phyloP scores from a whole-genome alignment of 176 grass and related monocot species.

The Canna indica region DNA sequence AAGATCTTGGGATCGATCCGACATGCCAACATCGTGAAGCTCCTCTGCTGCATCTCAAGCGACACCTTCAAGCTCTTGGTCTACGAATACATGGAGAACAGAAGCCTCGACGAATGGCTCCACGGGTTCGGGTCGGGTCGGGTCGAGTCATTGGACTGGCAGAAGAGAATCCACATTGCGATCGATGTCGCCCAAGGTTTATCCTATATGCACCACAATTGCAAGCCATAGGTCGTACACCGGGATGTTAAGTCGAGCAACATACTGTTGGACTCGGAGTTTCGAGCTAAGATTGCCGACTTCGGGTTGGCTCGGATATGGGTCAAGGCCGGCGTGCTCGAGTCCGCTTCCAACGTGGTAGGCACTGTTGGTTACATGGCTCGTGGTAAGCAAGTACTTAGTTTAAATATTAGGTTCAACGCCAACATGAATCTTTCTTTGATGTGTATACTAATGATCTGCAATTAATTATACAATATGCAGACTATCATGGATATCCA shows the following conservation, averaged over 20 bases:
- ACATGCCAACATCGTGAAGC: constrained; percentile 55
- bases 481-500: constrained; percentile 33
- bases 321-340: constrained; percentile 29
- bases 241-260: constrained; percentile 77
- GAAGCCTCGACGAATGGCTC: constrained; percentile 46
- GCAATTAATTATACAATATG: no score
- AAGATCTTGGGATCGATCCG: constrained; percentile 41
- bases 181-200: constrained; percentile 43
- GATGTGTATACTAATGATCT: no score
- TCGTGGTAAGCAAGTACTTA: constrained; percentile 36
- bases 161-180: constrained; percentile 45
- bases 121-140: not conserved
- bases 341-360: constrained; percentile 26
- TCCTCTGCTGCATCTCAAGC: constrained; percentile 49
- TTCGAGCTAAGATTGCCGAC: constrained; percentile 49
- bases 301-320: constrained; percentile 55
- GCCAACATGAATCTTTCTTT: no score
- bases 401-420: no score
- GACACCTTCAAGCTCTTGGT: constrained; percentile 34
- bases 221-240: constrained; percentile 32
- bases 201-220: constrained; percentile 56
- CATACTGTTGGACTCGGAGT: constrained; percentile 47
- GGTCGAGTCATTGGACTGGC: constrained; percentile 37
- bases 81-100: constrained; percentile 73
- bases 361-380: constrained; percentile 84